Evolutionary conservation across 2,329 filamentous ascomycete species (phyloP), one percentile per base, ranked within the genome.

Genomic region (Plenodomus biglobosus): DNA sequence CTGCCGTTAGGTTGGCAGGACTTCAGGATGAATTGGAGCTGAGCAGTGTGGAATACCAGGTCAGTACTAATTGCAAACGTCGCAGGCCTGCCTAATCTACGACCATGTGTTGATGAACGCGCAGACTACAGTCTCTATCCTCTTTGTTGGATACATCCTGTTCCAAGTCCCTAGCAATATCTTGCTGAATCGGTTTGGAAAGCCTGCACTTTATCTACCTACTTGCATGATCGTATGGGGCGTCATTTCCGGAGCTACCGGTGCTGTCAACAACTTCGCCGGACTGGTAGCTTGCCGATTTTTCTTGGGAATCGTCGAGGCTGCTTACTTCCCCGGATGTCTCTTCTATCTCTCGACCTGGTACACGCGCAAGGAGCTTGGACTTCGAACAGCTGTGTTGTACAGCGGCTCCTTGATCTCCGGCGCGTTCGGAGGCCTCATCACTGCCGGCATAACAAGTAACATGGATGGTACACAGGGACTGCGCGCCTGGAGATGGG

Each of bases 281-380:
- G 73, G 72, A 0, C 62, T 81, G 2, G 69, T 80, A 50, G 76
- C 73, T 0, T 73, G 76, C 8, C 74, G 78, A 0, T 81, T 81
- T 56, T 79, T 81, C 55, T 69, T 81, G 0, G 79, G 78, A 3
- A 70, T 81, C 19, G 76, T 80, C 21, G 79, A 81, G 55, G 79
- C 77, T 0, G 79, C 78, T 3, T 81, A 73, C 47, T 74, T 74
- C 32, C 81, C 81, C 1, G 81, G 82, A 8, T 82, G 82, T 57
- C 70, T 87, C 3, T 87, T 84, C 71, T 86, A 83, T 56, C 75
- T 87, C 1, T 78, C 75, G 3, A 76, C 78, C 44, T 88, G 86
- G 85, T 90, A 90, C 59, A 88, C 84, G 0, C 78, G 85, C 38
- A 82, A 83, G 53, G 87, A 88, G 65, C 75, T 88, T 1, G 82